phyloP scores from a whole-genome alignment of 148 eudicot species.

The Camellia lanceoleosa region DNA sequence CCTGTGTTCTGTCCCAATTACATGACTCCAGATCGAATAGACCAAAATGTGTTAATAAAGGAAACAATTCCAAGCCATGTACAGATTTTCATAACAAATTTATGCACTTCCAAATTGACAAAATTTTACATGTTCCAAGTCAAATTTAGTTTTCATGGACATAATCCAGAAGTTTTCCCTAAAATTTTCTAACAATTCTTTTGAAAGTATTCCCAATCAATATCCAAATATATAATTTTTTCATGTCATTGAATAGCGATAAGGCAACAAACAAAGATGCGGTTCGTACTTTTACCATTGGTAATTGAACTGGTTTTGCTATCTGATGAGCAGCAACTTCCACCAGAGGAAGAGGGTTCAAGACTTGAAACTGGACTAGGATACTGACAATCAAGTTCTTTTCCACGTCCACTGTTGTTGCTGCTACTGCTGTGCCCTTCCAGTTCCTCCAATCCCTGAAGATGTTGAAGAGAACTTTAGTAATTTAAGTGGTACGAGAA shows the following conservation, averaged over 20 bases:
- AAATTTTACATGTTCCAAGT: too few species aligned
- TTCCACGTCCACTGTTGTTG: slow-evolving; percentile 26
- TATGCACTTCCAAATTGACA: too few species aligned
- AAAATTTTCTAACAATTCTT: background rate
- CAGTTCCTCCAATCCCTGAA: slow-evolving; percentile 45
- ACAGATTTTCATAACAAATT: background rate
- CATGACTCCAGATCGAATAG: too few species aligned
- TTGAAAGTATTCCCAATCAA: background rate
- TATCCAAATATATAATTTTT: background rate
- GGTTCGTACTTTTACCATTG: slow-evolving; percentile 27
- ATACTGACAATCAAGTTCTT: slow-evolving; percentile 30
- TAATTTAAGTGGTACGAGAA: too few species aligned
- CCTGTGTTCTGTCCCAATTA: too few species aligned
- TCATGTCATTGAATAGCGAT: background rate
- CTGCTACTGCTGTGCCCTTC: slow-evolving; percentile 35
- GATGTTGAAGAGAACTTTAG: background rate
- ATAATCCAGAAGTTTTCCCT: background rate
- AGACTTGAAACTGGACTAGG: slow-evolving; percentile 32
- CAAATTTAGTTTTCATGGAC: background rate
- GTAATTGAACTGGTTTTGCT: slow-evolving; percentile 31
- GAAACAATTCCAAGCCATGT: background rate
- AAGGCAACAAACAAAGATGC: slow-evolving; percentile 1
- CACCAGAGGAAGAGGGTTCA: slow-evolving; percentile 54
- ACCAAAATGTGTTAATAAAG: too few species aligned
- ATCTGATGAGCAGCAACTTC: slow-evolving; percentile 56